Base-by-base conservation (phyloP, 106 monocot genomes). In the Dioscorea alata region DNA sequence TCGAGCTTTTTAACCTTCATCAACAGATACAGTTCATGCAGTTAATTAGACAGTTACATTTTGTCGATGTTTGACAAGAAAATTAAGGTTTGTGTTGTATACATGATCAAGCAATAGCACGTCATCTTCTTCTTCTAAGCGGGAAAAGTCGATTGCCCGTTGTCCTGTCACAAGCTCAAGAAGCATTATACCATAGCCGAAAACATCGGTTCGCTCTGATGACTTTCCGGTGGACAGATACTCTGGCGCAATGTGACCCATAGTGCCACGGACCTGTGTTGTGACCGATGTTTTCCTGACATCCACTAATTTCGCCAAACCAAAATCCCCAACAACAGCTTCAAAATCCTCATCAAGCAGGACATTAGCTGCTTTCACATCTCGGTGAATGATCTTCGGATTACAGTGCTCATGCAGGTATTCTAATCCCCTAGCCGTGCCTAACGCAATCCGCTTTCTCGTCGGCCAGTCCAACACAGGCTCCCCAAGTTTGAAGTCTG, bases 71-170 rank as follows among this genome's bases (percentile, higher is more conserved):
- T 42, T 42, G 42, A 6, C 10, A 42, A 42, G 42, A 42, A 42
- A 42, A 42, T 28, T 3, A 42, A 42, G 42, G 42, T 8, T 42
- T 6, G 23, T 33, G n/a, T 52, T 48, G 83, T 89, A n/a, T 81
- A 97, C 96, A 83, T 92, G 92, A 66, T 97, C 96, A 48, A 97
- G 89, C 66, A 97, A 68, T 35, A 97, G 70, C 8, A 97, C 96
- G 76, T 96, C 91, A 65, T 96, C 96, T 77, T 88, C 96, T 57
- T 91, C 92, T 64, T 89, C 91, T 49, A 96, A 73, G 35, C 96
- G 83, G 3, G 91, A 80, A 67, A 96, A 89, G 62, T 96, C 96
- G 33, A 96, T 92, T 4, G 96, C 96, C 32, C 96, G 88, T 56
- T 96, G 96, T 59, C 88, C 88, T 0, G 88, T 88, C 17, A 88